Conservation (phyloP, 208 protist species). For the Wallacemonas sp. region DNA sequence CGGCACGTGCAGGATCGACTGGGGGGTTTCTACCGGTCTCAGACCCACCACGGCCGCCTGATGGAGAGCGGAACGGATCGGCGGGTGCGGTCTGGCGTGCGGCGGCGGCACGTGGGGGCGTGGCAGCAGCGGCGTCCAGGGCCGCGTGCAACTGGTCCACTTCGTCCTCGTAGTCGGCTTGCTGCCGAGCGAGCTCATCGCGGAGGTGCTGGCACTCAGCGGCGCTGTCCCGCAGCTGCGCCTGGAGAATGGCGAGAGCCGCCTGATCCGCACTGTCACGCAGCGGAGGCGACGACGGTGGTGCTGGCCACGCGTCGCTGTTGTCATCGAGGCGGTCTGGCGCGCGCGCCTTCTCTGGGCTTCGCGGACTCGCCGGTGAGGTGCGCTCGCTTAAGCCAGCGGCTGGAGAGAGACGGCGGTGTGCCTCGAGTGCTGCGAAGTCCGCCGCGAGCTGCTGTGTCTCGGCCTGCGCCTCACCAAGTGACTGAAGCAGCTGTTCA, state of each 20-base stretch:
- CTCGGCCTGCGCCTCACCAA: neutral
- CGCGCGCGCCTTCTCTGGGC: neutral
- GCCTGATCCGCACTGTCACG: neutral
- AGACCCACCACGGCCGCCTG: neutral
- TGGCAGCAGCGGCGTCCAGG: no score
- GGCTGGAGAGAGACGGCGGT: neutral
- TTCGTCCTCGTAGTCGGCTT: constrained; percentile 14
- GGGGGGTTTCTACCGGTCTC: no score
- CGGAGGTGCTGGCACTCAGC: neutral
- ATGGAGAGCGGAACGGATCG: neutral
- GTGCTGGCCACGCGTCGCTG: neutral
- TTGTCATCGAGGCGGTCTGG: neutral
- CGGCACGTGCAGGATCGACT: no score
- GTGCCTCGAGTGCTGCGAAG: neutral
- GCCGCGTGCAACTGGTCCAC: neutral
- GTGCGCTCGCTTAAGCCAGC: neutral
- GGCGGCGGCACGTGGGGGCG: no score
- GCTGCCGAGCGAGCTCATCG: neutral
- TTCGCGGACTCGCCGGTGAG: neutral
- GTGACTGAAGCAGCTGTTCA: constrained; percentile 20
- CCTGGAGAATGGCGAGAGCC: constrained; percentile 13
- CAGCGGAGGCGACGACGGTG: neutral
- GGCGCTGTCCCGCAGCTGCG: constrained; percentile 15
- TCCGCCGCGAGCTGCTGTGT: neutral
- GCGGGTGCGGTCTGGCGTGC: neutral